A percentile compares a stretch with the other conserved stretches of the same genome.
phyloP scores from a whole-genome alignment of 495 filamentous ascomycete genomes.

The Neurospora pannonica region DNA sequence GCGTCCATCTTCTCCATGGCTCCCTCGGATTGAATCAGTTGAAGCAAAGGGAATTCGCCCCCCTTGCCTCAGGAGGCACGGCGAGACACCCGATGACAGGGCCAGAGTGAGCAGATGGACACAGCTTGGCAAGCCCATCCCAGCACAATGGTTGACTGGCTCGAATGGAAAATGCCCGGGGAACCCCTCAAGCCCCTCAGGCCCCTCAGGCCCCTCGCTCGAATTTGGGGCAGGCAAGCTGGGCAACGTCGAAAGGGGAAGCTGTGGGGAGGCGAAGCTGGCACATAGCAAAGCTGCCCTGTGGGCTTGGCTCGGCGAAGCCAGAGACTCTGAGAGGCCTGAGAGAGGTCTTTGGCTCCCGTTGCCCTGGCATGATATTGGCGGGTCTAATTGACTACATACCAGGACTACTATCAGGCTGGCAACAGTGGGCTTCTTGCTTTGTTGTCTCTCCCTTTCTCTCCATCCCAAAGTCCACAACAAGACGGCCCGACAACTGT shows the following conservation, averaged over 20 bases:
- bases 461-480: not conserved
- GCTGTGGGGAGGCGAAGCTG: conserved; percentile 6
- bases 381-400: too few relatives aligned
- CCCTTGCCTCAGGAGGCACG: not conserved
- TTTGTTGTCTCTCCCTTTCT: not conserved
- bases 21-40: not conserved
- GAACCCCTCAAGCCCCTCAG: not conserved
- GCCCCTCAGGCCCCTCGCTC: not conserved
- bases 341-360: not conserved
- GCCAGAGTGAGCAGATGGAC: not conserved
- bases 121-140: not conserved
- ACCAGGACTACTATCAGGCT: not conserved
- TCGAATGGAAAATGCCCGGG: not conserved
- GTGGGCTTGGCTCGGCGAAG: not conserved
- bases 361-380: not conserved
- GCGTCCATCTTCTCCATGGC: not conserved
- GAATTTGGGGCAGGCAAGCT: not conserved
- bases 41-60: not conserved
- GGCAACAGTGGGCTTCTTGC: not conserved
- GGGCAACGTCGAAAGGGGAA: not conserved
- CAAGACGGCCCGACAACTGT: not conserved
- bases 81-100: not conserved
- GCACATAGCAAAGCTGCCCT: conserved; percentile 1
- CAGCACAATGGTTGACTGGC: not conserved
- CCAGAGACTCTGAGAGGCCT: not conserved